Evolutionary conservation across 768 basidiomycete genomes (phyloP), one percentile per base, ranked within the genome.

Genomic region (Leccinum longicurvipes): DNA sequence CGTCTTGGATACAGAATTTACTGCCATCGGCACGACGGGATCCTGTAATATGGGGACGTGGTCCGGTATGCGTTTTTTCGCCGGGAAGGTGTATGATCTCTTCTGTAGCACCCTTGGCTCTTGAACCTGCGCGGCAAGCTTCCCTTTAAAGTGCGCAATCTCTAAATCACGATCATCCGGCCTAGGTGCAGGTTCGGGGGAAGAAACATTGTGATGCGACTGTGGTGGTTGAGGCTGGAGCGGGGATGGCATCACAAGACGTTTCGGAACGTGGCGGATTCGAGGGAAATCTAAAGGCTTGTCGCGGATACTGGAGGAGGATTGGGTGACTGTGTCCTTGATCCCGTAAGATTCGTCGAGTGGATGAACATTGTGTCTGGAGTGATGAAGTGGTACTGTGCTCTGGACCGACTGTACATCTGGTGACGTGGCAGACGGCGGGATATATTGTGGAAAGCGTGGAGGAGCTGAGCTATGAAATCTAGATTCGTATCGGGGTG

Each of bases 201-300:
- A 45, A 29, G 60, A 53, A 39, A 64, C 63, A n/a, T 41, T 54
- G 25, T 55, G 44, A 47, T 66, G 62, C 24, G 58, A 52, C 36
- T 56, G 50, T 14, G 56, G 60, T 24, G 57, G 56, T 25, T 66
- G 65, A 56, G 70, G 70, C 63, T 83, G 82, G 36, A 90, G 76
- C 15, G 84, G 88, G 3, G 84, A 71, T 46, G 88, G 88, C 88
- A 90, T 90, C 42, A 89, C 82, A 25, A 90, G 81, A 47, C 75
- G 80, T 66, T 81, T 86, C 4, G 88, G 88, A 42, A 84, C 63
- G 67, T 84, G 73, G 39, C 61, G 69, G 23, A 54, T 58, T 51
- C 67, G 69, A 17, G 51, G 61, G 6, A 58, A 58, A 25, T 61
- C 63, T 23, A 50, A 42, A 32, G 53, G 32, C 19, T 50, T 51